Evolutionary conservation across 2,329 filamentous ascomycete genomes (phyloP).

Genomic region (Massarina eburnea): DNA sequence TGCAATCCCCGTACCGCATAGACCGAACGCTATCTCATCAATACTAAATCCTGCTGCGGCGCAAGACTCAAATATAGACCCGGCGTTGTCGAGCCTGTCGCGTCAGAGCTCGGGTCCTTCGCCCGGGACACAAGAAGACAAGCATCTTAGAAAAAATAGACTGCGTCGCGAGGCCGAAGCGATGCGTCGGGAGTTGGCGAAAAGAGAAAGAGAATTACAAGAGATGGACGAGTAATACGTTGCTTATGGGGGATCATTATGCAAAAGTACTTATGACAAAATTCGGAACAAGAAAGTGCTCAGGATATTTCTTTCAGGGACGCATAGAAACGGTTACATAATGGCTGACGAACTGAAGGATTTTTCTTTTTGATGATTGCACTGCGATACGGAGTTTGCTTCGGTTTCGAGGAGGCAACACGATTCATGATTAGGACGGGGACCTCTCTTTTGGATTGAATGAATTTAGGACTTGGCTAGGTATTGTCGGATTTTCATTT

Average conservation of each 20-base stretch:
- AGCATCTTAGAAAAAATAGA: constrained; percentile 30
- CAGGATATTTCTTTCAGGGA: no score
- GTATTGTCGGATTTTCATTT: neutral
- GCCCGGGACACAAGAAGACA: constrained; percentile 32
- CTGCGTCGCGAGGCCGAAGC: constrained; percentile 33
- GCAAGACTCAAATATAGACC: constrained; percentile 36
- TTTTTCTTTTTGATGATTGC: no score
- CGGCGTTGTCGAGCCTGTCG: constrained; percentile 26
- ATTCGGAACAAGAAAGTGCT: no score
- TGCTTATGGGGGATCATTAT: neutral
- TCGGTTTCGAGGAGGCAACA: no score
- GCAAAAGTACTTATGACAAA: neutral
- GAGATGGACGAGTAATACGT: constrained; percentile 30
- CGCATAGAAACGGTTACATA: no score
- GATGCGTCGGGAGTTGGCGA: constrained; percentile 33
- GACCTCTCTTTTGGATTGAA: no score
- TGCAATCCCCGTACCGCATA: constrained; percentile 28
- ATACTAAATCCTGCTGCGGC: constrained; percentile 32
- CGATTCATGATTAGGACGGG: no score
- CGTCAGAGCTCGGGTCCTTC: constrained; percentile 22
- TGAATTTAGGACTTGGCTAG: no score
- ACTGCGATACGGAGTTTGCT: no score
- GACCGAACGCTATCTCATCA: constrained; percentile 37
- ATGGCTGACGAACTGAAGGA: no score
- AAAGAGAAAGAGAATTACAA: constrained; percentile 33